Evolutionary conservation across 140 eudicot genomes (phyloP), one percentile per base, ranked within the genome.

Genomic region (Artemisia princeps): DNA sequence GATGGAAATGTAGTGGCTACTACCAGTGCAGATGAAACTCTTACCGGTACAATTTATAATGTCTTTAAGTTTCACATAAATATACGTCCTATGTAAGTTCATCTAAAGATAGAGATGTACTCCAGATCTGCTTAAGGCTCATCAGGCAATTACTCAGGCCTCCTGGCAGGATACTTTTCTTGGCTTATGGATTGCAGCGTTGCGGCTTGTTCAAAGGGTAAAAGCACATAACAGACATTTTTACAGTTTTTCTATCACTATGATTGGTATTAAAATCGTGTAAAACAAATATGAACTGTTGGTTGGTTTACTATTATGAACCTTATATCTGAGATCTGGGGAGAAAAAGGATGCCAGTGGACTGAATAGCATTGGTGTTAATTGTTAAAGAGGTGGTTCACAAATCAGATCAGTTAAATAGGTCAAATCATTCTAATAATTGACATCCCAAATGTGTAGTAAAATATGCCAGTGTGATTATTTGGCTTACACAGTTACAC

Each of bases 141-240:
- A 87, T 52, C 90, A 80, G 74, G 96, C 98, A 64, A 62, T 91
- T 68, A 81, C 88, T 65, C 79, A 76, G 76, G 83, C 92, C 58
- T 76, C 94, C 20, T 91, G 98, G 98, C 83, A 83, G 64, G 98
- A 87, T 42, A 73, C 95, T 11, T 87, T 91, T 77, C 89, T 91
- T 40, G 95, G 95, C 50, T 72, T 91, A 48, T 91, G 96, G 96
- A 70, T 86, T 76, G 91, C 98, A 69, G 84, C 89, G 73, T 62
- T 87, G 71, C 83, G 96, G 64, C 92, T 91, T 81, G 92, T 91
- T 80, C 95, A 91, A 76, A 83, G 98, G 95, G 97, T 91, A 71
- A 66, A 76, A 64, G 45, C 48, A 24, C 52, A 62, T 15, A 33
- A 40, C 49, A 62, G 22, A 6, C 12, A 33, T 8, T 10, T 8